phyloP scores from a whole-genome alignment of 2,329 filamentous ascomycete genomes.

The Exophiala calicioides region DNA sequence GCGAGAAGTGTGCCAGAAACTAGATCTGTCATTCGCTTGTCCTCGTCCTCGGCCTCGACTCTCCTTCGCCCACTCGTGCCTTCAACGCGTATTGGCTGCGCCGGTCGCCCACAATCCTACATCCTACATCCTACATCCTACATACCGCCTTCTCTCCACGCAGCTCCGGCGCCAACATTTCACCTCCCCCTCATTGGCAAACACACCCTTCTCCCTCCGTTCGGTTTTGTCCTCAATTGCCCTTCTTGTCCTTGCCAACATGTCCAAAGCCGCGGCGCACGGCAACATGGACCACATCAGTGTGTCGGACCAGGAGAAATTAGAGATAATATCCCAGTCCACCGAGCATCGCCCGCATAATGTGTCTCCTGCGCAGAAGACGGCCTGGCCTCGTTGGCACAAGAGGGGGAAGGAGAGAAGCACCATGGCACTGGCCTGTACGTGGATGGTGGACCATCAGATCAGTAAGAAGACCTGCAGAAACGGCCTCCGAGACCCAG shows the following conservation, averaged over 20 bases:
- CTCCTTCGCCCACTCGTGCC: slow-evolving; percentile 5
- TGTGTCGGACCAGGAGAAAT: slow-evolving; percentile 24
- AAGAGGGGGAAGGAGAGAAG: slow-evolving; percentile 31
- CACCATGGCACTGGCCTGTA: slow-evolving; percentile 28
- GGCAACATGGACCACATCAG: slow-evolving; percentile 9
- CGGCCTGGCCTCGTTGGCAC: slow-evolving; percentile 30
- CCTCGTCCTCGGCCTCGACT: not conserved
- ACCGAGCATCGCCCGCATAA: slow-evolving; percentile 24
- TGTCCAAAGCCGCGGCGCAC: slow-evolving; percentile 1
- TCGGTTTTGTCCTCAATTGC: slow-evolving; percentile 5
- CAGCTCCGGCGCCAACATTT: too few relatives aligned
- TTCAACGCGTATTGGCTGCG: slow-evolving; percentile 20
- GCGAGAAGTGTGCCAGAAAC: slow-evolving; percentile 24
- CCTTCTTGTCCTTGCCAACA: not conserved
- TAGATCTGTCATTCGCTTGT: slow-evolving; percentile 25
- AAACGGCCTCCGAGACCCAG: not conserved
- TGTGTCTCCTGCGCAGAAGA: slow-evolving; percentile 32
- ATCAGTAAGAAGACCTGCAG: slow-evolving; percentile 28
- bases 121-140: not conserved
- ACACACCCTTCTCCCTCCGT: not conserved
- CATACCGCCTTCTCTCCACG: not conserved
- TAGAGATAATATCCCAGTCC: slow-evolving; percentile 7
- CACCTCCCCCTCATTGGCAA: slow-evolving; percentile 1
- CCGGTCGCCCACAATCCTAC: slow-evolving; percentile 21
- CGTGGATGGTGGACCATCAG: slow-evolving; percentile 34